Base-by-base conservation (phyloP, 352 stramenopile genomes). In the Globisporangium acanthophoron region DNA sequence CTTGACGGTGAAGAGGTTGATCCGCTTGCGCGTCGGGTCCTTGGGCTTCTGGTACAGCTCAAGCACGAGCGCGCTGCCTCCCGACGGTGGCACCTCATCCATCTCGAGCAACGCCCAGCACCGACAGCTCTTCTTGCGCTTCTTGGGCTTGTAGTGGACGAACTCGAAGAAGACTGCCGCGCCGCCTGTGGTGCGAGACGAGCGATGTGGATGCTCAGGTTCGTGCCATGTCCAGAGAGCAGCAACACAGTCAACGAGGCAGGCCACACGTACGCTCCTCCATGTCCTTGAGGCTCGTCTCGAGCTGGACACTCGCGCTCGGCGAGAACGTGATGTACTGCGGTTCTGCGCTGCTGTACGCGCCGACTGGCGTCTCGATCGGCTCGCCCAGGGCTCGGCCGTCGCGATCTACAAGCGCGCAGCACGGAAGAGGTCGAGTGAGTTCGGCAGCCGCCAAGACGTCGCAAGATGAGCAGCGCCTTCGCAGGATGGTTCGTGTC, bases 81-180 rank as follows among this genome's bases (percentile, higher is more conserved):
- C 31, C n/a, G 51, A 33, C 21, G 18, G 39, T 5, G n/a, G 29
- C 33, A 90, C 56, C 54, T 90, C 80, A 59, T 90, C 80, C 78
- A 88, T 65, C 65, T 90, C 80, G 8, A 90, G 61, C 35, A 90
- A 49, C 5, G 80, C 65, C 80, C 80, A 90, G 70, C 80, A 90
- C 27, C 80, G 78, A 16, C 79, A 87, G 54, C 77, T 88, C 47
- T 90, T 85, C 52, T 88, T 90, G 50, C 78, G 76, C 58, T 88
- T 90, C 66, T 85, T 87, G 16, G 74, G 58, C 45, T 90, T 90
- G 67, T 87, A 90, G 67, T 90, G 80, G 52, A 80, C 80, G 50
- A 90, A 76, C 57, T 86, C 80, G 20, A 90, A 83, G 58, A 81
- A 85, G 47, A 90, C 69, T 16, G 78, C 75, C 33, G 67, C 74